Evolutionary conservation across 169 alveolate species (phyloP), one percentile per base, ranked within the genome.

Genomic region (Eimeria maxima): DNA sequence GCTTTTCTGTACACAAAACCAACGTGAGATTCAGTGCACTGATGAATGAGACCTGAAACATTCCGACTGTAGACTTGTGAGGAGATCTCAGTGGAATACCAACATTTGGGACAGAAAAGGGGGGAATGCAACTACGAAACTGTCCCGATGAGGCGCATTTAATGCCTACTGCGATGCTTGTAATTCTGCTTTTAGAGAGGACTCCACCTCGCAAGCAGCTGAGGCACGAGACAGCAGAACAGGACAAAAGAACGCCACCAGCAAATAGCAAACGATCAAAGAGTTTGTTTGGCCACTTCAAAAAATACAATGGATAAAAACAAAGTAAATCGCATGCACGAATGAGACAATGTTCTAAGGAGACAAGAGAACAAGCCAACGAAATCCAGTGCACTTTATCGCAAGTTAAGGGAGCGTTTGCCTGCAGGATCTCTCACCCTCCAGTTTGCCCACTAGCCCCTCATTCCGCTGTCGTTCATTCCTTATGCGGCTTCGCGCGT

Each of bases 391-490:
- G 55, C 55, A 42, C 18, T 76, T 5, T 14, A 11, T 38, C 38
- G 29, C 22, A 76, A 33, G 22, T 47, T 13, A 18, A 76, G 18
- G 7, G 5, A 38, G 60, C 22, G 42, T 44, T 3, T 20, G 8
- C 18, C 60, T 20, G 87, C 87, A 76, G 20, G 10, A 20, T 47
- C 3, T 60, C 81, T 86, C 80, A 86, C 93, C 93, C 63, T 86
- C 93, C 80, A 86, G 24, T 24, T 86, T 86, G 63, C 65, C 47
- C 81, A 86, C 63, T 50, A 86, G 45, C 33, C 81, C 93, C 65
- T 86, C 93, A 38, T n/a, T 57, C 44, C 93, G 93, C 93, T 86
- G 93, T 50, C 93, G 38, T 63, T 86, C 93, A 63, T 63, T 33
- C 63, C 93, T 44, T 38, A 86, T 86, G 65, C 93, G 93, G 42